A percentile compares a stretch with the other conserved stretches of the same genome.
Evolutionary conservation across 495 filamentous ascomycete species (phyloP).

Genomic region (Achaetomiella virescens): DNA sequence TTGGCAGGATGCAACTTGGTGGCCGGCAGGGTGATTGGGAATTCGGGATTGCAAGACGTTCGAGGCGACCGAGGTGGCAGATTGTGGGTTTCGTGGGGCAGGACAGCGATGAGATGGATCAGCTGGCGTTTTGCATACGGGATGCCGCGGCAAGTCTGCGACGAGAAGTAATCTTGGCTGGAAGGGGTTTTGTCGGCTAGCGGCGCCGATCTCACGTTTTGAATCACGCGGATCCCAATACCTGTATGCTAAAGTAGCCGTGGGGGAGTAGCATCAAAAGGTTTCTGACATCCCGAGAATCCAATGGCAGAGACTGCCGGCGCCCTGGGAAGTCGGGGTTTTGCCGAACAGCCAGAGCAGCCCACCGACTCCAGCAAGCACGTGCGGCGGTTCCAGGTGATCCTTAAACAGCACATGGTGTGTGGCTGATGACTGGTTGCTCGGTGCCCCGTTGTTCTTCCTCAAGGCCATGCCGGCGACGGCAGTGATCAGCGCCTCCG

Average conservation of each 20-base stretch:
- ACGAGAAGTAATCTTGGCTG: neutral
- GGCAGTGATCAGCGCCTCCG: neutral
- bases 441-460: neutral
- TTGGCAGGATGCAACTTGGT: conserved; percentile 45
- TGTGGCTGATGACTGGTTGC: neutral
- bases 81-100: conserved; percentile 55
- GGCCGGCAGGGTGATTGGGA: conserved; percentile 43
- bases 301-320: too few relatives aligned
- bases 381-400: too few relatives aligned
- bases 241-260: neutral
- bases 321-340: too few relatives aligned
- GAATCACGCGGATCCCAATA: neutral
- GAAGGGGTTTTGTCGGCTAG: conserved; percentile 1
- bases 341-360: too few relatives aligned
- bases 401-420: neutral
- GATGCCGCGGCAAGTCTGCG: conserved; percentile 23
- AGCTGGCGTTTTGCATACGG: conserved; percentile 52
- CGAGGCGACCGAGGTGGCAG: conserved; percentile 46
- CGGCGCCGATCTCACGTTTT: conserved; percentile 1
- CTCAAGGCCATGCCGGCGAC: neutral
- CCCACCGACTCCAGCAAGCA: too few relatives aligned
- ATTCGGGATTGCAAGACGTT: conserved; percentile 47
- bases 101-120: conserved; percentile 53
- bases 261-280: neutral
- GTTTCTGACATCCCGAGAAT: too few relatives aligned